These are phyloP conservation scores for Viridothelium virens DNA, from an alignment of 495 filamentous ascomycete genomes.

Conservation along the genomic window DNA sequence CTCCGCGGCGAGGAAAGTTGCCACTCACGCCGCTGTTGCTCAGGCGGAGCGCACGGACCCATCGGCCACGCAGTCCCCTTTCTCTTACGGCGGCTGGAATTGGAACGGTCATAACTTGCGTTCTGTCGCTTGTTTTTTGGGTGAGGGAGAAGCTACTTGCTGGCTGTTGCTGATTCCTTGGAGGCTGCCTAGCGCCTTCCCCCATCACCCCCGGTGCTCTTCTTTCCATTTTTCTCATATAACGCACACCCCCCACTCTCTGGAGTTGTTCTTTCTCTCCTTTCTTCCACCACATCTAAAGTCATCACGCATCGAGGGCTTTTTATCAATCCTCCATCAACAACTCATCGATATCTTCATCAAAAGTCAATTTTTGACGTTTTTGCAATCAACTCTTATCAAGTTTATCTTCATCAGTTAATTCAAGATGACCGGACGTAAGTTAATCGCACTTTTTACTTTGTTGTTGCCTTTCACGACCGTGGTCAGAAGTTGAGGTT, in stretches of 20 bases:
- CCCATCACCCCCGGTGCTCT: not conserved
- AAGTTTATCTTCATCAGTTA: constrained; percentile 70
- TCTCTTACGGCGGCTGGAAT: constrained; percentile 9
- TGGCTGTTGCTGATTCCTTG: constrained; percentile 5
- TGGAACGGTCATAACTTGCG: constrained; percentile 8
- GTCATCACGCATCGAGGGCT: not conserved
- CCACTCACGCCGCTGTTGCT: not conserved
- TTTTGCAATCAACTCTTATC: constrained; percentile 18
- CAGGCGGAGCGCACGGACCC: not conserved
- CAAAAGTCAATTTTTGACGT: constrained; percentile 11
- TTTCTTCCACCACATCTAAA: not conserved
- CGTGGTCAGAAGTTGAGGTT: constrained; percentile 4
- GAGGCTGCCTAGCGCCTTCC: not conserved
- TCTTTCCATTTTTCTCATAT: not conserved
- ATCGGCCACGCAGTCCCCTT: not conserved
- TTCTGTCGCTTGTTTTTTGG: constrained; percentile 9
- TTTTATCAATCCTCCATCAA: not conserved
- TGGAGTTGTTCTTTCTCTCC: constrained; percentile 10
- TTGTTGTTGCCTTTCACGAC: constrained; percentile 16
- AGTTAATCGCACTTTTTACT: constrained; percentile 35
- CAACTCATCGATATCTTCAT: constrained; percentile 11
- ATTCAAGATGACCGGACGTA: constrained; percentile 63
- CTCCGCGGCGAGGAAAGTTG: not conserved
- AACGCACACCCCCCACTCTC: not conserved
- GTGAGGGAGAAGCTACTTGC: constrained; percentile 3